phyloP scores from a whole-genome alignment of 2,329 filamentous ascomycete species.

The Penicillium sp. region DNA sequence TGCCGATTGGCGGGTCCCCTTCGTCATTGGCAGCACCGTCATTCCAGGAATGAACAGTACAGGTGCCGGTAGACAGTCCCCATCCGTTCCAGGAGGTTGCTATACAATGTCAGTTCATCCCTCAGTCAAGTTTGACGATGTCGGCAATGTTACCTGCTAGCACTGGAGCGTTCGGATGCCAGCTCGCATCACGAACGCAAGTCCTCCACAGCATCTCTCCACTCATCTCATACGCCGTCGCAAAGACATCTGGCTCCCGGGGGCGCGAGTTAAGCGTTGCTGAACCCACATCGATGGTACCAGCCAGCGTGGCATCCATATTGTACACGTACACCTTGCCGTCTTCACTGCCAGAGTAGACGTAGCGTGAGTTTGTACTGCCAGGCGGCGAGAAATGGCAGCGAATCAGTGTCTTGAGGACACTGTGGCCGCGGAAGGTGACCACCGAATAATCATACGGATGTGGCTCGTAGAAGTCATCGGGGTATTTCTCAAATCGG shows the following conservation, averaged over 20 bases:
- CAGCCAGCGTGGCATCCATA: constrained; percentile 79
- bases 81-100: constrained; percentile 82
- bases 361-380: constrained; percentile 85
- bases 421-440: constrained; percentile 86
- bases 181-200: constrained; percentile 82
- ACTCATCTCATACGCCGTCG: constrained; percentile 55
- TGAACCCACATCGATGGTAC: constrained; percentile 71
- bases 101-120: constrained; percentile 32
- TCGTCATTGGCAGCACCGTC: constrained; percentile 64
- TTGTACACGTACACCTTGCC: constrained; percentile 92
- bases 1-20: constrained; percentile 57
- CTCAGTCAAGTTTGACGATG: neutral
- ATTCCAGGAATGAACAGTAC: constrained; percentile 75
- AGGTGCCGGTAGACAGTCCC: constrained; percentile 70
- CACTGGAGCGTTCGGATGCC: constrained; percentile 82
- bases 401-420: constrained; percentile 85
- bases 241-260: constrained; percentile 51
- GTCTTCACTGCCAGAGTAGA: constrained; percentile 88
- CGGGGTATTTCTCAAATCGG: constrained; percentile 56
- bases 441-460: constrained; percentile 87
- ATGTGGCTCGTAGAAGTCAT: constrained; percentile 60
- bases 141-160: constrained; percentile 57
- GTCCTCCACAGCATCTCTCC: constrained; percentile 67
- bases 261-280: constrained; percentile 66
- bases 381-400: constrained; percentile 91